Conservation (phyloP, 139 green algal genomes). For the Pleodorina starrii region DNA sequence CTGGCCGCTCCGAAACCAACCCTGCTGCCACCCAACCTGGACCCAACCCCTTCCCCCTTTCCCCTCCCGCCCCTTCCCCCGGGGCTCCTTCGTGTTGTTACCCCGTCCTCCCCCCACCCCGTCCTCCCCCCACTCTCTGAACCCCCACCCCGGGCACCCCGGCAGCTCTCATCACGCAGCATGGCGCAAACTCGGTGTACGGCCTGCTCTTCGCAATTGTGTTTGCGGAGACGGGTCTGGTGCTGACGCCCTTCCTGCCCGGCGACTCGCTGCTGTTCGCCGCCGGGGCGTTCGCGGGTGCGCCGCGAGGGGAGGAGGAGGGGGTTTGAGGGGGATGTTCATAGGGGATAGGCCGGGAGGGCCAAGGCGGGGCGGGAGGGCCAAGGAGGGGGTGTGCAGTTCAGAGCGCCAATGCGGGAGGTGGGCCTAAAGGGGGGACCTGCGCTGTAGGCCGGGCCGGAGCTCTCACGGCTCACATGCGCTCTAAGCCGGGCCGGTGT, state of each 20-base stretch:
- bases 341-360: neutral
- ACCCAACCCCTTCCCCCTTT: no score
- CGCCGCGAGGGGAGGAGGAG: neutral
- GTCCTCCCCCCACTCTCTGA: no score
- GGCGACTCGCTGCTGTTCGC: constrained; percentile 95
- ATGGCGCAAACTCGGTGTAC: constrained; percentile 81
- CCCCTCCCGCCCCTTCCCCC: no score
- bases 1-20: no score
- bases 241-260: constrained; percentile 93
- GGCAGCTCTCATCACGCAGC: constrained; percentile 73
- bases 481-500: no score
- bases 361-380: neutral
- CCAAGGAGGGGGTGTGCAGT: neutral
- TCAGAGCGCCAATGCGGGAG: no score
- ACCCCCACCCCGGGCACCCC: neutral
- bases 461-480: no score
- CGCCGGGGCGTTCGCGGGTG: constrained; percentile 87
- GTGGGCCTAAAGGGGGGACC: no score
- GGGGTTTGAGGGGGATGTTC: neutral
- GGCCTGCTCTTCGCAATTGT: constrained; percentile 83
- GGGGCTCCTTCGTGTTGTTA: no score
- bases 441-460: no score
- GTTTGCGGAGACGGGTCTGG: constrained; percentile 81
- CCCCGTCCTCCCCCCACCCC: no score
- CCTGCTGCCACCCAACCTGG: no score